phyloP scores from a whole-genome alignment of 2,329 filamentous ascomycete genomes.

The Plectosphaerella cucumerina region DNA sequence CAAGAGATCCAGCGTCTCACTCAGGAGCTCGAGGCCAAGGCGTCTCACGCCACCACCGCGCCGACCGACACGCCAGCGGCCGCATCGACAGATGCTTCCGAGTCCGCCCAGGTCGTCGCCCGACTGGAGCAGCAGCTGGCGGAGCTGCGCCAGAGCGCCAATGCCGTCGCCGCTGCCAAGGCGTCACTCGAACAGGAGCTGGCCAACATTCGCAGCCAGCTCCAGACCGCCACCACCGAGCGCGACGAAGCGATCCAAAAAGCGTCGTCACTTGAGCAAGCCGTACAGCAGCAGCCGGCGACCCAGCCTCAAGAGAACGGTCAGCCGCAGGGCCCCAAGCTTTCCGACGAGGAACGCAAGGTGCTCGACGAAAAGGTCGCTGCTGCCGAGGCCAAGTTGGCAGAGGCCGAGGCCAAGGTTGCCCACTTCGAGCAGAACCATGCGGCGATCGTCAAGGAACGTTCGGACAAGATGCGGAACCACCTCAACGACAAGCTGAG shows the following conservation, averaged over 20 bases:
- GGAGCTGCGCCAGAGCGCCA: slow-evolving; percentile 56
- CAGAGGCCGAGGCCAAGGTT: slow-evolving; percentile 60
- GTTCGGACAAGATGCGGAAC: slow-evolving; percentile 66
- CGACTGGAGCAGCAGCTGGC: slow-evolving; percentile 46
- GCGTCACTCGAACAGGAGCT: slow-evolving; percentile 62
- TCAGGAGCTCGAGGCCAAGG: slow-evolving; percentile 21
- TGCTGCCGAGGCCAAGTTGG: slow-evolving; percentile 55
- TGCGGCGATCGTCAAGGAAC: slow-evolving; percentile 56
- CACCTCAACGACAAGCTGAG: slow-evolving; percentile 65
- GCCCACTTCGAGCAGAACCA: slow-evolving; percentile 61
- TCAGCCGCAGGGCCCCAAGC: not conserved
- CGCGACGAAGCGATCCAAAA: slow-evolving; percentile 54
- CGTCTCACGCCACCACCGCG: slow-evolving; percentile 30
- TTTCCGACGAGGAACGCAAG: slow-evolving; percentile 56
- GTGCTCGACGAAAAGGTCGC: slow-evolving; percentile 59
- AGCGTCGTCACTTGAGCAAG: slow-evolving; percentile 16
- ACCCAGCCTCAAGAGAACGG: slow-evolving; percentile 10
- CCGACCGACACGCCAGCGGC: slow-evolving; percentile 26
- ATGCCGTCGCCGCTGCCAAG: slow-evolving; percentile 63
- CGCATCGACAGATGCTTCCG: slow-evolving; percentile 23
- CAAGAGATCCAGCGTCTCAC: slow-evolving; percentile 33
- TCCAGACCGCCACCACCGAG: slow-evolving; percentile 59
- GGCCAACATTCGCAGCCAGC: slow-evolving; percentile 47
- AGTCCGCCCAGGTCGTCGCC: slow-evolving; percentile 41
- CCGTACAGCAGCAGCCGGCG: slow-evolving; percentile 12